Percentiles rank a stretch among this genome's conserved stretches.
phyloP scores from a whole-genome alignment of 192 early-diverging fungal genomes.

The Linnemannia schmuckeri region DNA sequence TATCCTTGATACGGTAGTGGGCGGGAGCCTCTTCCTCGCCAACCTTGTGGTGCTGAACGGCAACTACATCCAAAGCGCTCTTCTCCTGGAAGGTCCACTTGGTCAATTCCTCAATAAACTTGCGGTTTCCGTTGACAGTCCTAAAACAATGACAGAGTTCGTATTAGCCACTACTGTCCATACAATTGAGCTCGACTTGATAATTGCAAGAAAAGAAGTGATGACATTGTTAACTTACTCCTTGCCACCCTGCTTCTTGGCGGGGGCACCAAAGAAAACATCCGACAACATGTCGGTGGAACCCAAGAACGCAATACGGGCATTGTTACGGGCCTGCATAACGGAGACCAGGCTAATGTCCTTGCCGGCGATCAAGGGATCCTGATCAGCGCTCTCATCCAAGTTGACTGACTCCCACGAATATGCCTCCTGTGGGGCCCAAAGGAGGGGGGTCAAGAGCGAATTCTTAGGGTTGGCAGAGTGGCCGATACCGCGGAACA shows the following conservation, averaged over 20 bases:
- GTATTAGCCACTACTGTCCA: background rate
- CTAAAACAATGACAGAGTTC: background rate
- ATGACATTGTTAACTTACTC: conserved; percentile 21
- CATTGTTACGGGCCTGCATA: conserved; percentile 92
- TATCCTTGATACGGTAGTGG: conserved; percentile 94
- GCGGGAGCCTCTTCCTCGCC: conserved; percentile 75
- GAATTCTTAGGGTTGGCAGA: conserved; percentile 70
- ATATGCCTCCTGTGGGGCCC: conserved; percentile 75
- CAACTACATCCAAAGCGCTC: conserved; percentile 82
- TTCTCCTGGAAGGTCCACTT: conserved; percentile 96
- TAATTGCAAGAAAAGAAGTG: background rate
- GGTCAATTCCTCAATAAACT: conserved; percentile 79
- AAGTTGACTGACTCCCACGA: conserved; percentile 66
- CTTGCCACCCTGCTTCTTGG: conserved; percentile 29
- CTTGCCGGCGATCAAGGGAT: conserved; percentile 65
- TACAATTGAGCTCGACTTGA: background rate
- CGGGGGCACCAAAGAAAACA: conserved; percentile 58
- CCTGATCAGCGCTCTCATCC: conserved; percentile 53
- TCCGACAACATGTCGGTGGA: conserved; percentile 88
- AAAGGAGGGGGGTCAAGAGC: conserved; percentile 69
- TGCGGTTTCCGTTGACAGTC: conserved; percentile 71
- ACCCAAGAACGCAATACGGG: conserved; percentile 87
- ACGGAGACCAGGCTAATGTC: conserved; percentile 81
- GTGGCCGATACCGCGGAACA: conserved; percentile 88
- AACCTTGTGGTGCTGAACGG: conserved; percentile 74